These are phyloP conservation scores for Wickerhamomyces sp. DNA, from an alignment of 1,139 yeast species.

Conservation along the genomic window DNA sequence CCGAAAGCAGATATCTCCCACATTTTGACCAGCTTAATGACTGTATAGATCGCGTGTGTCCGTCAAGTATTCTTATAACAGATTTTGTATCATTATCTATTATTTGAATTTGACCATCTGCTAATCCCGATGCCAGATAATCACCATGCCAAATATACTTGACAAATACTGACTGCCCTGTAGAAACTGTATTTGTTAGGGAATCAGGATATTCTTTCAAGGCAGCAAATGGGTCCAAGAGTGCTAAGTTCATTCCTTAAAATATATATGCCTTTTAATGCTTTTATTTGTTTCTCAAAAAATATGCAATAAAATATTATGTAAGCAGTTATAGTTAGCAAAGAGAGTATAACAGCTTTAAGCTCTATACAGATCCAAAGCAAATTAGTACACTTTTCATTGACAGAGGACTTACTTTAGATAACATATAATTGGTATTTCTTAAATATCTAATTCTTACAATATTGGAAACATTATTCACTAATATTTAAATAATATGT, in stretches of 20 bases:
- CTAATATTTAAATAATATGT: no score
- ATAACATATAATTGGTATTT: no score
- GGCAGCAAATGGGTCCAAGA: conserved; percentile 88
- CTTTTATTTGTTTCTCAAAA: no score
- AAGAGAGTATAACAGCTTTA: no score
- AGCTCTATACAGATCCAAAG: no score
- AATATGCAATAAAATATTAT: no score
- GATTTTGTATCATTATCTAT: conserved; percentile 66
- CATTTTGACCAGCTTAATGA: conserved; percentile 74
- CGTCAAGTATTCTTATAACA: conserved; percentile 47
- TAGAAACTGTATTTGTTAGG: conserved; percentile 58
- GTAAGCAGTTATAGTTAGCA: no score
- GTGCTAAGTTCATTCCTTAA: conserved; percentile 83
- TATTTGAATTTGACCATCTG: conserved; percentile 74
- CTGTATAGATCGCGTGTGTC: conserved; percentile 73
- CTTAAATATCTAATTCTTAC: no score
- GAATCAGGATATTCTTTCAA: conserved; percentile 92
- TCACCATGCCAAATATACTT: conserved; percentile 77
- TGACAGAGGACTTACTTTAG: no score
- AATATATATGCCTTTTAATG: no score
- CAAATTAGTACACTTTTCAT: no score
- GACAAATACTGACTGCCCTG: conserved; percentile 73
- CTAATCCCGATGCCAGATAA: conserved; percentile 81
- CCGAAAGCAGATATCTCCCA: conserved; percentile 66
- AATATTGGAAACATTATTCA: no score